These are phyloP conservation scores for Amanita pallidorosea DNA, from an alignment of 768 basidiomycete species.

Conservation along the genomic window DNA sequence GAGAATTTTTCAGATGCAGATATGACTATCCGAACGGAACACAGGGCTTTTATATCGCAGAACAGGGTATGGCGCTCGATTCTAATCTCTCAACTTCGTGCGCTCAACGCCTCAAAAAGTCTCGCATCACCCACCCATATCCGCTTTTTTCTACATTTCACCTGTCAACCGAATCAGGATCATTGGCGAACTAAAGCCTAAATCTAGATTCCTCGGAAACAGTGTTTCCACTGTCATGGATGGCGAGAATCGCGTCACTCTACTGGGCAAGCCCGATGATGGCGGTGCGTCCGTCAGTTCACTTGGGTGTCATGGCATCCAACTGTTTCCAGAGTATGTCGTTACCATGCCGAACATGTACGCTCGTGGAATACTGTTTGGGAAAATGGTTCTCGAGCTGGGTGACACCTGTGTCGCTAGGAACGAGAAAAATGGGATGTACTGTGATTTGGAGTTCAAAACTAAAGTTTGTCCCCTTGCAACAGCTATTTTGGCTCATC, in stretches of 20 bases:
- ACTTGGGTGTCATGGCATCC: neutral
- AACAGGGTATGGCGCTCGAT: conserved; percentile 56
- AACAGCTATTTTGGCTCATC: neutral
- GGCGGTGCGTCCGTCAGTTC: conserved; percentile 45
- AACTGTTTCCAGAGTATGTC: conserved; percentile 49
- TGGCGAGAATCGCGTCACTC: conserved; percentile 80
- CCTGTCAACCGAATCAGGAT: conserved; percentile 83
- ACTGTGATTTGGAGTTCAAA: conserved; percentile 91
- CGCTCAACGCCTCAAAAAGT: conserved; percentile 34
- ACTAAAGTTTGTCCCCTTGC: conserved; percentile 59
- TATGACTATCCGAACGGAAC: conserved; percentile 89
- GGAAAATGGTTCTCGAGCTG: conserved; percentile 93
- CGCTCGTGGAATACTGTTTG: conserved; percentile 77
- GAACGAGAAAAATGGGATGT: conserved; percentile 67
- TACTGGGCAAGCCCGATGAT: conserved; percentile 78
- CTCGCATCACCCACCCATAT: conserved; percentile 90
- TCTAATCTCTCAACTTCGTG: neutral
- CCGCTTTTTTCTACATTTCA: conserved; percentile 92
- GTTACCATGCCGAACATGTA: conserved; percentile 99
- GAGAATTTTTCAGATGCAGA: conserved; percentile 95
- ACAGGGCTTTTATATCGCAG: conserved; percentile 90
- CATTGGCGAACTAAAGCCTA: conserved; percentile 89
- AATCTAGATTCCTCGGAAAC: conserved; percentile 94
- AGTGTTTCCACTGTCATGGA: conserved; percentile 95
- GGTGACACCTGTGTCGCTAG: conserved; percentile 82